Base-by-base conservation (phyloP, 225 moss, liverwort and hornwort genomes). In the Bryoerythrophyllum caledonicum region DNA sequence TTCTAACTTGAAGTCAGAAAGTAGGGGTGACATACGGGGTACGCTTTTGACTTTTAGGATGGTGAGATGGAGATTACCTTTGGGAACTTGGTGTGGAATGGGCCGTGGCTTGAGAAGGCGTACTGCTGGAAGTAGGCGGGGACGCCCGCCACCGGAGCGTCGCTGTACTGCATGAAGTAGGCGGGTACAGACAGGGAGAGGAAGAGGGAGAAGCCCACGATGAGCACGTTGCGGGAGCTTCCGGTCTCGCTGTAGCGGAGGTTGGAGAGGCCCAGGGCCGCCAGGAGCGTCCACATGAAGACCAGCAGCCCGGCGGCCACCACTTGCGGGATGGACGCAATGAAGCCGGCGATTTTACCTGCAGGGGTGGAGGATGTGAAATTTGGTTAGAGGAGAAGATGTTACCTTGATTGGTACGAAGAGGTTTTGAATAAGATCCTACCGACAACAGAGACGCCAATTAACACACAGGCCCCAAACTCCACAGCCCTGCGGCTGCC, bases 401-500 rank as follows among this genome's bases (percentile, higher is more conserved):
- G 46, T 4, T 46, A 5, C 46, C 4, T 46, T 46, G 46, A 46
- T 16, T 46, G 46, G 16, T 46, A 4, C 16, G 46, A 46, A 46
- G 46, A 15, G 4, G 16, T 15, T 32, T 46, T 46, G 46, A 46
- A 16, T 46, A 1, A 46, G 40, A 59, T 59, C 88, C 86, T 81
- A 97, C 96, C 96, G 78, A 97, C 70, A 38, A 97, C 27, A 48
- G 96, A 94, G 15, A 92, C 43, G 30, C 90, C 67, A 68, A 97
- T 93, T 35, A 97, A 69, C 21, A 93, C 77, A 73, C 85, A 66
- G 34, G 96, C 96, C 25, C 96, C 96, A 59, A 89, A 89, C 43
- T 94, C 91, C 32, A 97, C 91, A 21, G 90, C 91, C 34, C 91
- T 86, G 15, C 96, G 94, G 69, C 96, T 97, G 48, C 96, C 96